These are phyloP conservation scores for Pleurotus tuber-regium DNA, from an alignment of 768 basidiomycete genomes.

Conservation along the genomic window DNA sequence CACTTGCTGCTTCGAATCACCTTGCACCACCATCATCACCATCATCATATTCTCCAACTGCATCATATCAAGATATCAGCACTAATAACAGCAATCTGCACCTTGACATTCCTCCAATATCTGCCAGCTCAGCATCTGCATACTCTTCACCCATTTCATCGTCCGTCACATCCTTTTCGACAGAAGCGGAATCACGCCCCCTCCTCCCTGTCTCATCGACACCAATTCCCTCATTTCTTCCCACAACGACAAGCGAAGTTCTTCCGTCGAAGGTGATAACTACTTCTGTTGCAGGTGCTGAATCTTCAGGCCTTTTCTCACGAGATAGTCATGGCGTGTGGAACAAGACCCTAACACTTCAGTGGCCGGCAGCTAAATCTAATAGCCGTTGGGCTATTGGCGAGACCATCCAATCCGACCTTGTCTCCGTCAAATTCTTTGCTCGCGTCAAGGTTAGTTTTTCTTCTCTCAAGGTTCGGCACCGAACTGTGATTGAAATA, in stretches of 20 bases:
- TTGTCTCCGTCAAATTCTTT: slow-evolving; percentile 68
- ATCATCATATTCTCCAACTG: slow-evolving; percentile 24
- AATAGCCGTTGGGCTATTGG: slow-evolving; percentile 77
- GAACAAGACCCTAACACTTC: slow-evolving; percentile 63
- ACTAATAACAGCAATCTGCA: slow-evolving; percentile 12
- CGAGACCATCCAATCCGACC: slow-evolving; percentile 66
- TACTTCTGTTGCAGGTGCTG: slow-evolving; percentile 53
- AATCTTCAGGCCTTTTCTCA: slow-evolving; percentile 57
- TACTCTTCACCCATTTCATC: slow-evolving; percentile 20
- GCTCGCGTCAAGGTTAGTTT: slow-evolving; percentile 60
- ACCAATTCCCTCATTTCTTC: slow-evolving; percentile 26
- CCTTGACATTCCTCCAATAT: slow-evolving; percentile 18
- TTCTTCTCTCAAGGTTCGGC: slow-evolving; percentile 13
- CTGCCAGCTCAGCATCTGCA: slow-evolving; percentile 28
- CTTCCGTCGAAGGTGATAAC: slow-evolving; percentile 40
- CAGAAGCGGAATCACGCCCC: slow-evolving; percentile 21
- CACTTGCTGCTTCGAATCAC: slow-evolving; percentile 12
- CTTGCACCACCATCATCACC: slow-evolving; percentile 31
- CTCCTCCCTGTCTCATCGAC: slow-evolving; percentile 15
- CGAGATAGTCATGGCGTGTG: slow-evolving; percentile 57
- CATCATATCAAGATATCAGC: slow-evolving; percentile 21
- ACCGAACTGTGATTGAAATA: not conserved
- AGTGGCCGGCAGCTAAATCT: slow-evolving; percentile 70
- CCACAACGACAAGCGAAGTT: slow-evolving; percentile 17
- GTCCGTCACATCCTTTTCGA: slow-evolving; percentile 5